Conservation (phyloP, 441 rosid species). For the Monsonia emarginata region DNA sequence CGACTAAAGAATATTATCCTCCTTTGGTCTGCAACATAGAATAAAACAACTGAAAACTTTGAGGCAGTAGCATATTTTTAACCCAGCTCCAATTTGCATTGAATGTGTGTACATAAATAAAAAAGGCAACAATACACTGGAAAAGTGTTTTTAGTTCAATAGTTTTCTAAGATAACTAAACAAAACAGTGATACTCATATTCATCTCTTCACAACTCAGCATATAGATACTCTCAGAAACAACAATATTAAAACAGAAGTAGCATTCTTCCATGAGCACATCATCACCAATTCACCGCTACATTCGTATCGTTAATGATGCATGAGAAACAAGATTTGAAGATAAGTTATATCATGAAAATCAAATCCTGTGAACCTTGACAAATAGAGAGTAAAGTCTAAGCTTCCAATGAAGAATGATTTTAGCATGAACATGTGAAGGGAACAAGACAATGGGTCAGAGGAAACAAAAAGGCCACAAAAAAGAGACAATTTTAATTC, state of each 20-base stretch:
- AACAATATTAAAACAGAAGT: neutral
- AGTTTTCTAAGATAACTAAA: neutral
- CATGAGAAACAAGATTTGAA: neutral
- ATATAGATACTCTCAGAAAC: neutral
- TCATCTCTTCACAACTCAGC: neutral
- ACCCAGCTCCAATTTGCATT: neutral
- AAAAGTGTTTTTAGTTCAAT: neutral
- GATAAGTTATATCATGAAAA: conserved; percentile 1
- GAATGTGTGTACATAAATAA: neutral
- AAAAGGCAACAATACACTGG: neutral
- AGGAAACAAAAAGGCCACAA: neutral
- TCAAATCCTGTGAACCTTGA: neutral
- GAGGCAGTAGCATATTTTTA: neutral
- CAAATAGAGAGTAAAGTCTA: neutral
- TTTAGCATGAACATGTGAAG: neutral
- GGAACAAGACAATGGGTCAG: neutral
- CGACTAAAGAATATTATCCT: neutral
- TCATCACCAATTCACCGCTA: neutral
- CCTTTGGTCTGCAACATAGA: neutral
- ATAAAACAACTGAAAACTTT: neutral
- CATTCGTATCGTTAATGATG: neutral
- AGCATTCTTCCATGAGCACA: neutral
- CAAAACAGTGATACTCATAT: neutral
- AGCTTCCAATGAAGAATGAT: conserved; percentile 2
- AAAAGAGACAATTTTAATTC: neutral